A percentile compares a stretch with the other conserved stretches of the same genome.
Conservation (phyloP, 768 basidiomycete genomes). For the Lactifluus subvellereus region DNA sequence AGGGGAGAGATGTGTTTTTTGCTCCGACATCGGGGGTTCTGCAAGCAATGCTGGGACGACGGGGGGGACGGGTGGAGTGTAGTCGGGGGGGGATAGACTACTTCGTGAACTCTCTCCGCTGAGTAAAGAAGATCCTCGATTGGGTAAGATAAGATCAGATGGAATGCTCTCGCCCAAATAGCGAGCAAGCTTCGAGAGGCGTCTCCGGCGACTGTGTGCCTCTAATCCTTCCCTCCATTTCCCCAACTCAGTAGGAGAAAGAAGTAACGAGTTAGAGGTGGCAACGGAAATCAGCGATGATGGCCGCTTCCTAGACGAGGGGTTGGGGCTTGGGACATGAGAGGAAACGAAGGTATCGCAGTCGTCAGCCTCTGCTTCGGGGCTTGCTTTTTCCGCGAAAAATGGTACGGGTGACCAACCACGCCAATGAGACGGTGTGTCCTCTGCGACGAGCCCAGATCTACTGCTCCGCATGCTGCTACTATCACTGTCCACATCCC, state of each 20-base stretch:
- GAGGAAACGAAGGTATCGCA: background rate
- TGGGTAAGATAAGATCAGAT: slow-evolving; percentile 10
- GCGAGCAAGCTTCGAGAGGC: slow-evolving; percentile 21
- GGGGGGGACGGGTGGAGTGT: background rate
- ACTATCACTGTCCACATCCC: background rate
- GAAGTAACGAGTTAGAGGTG: background rate
- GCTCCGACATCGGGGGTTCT: background rate
- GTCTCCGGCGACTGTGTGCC: slow-evolving; percentile 13
- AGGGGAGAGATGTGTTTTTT: background rate
- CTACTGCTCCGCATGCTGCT: background rate
- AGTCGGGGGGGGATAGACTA: background rate
- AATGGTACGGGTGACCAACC: background rate
- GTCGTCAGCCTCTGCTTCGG: background rate
- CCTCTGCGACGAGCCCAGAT: background rate
- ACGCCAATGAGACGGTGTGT: background rate
- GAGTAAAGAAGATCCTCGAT: background rate
- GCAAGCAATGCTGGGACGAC: background rate
- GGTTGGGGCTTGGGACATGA: background rate
- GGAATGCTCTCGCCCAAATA: slow-evolving; percentile 18
- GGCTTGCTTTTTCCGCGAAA: background rate
- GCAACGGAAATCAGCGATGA: slow-evolving; percentile 7
- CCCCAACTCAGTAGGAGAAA: slow-evolving; percentile 4
- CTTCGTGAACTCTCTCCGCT: background rate
- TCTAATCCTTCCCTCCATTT: slow-evolving; percentile 6
- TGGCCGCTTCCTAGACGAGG: background rate